Percentiles rank a stretch among this genome's conserved stretches.
Evolutionary conservation across 768 basidiomycete species (phyloP).

Genomic region (Gelatoporia subvermispora): DNA sequence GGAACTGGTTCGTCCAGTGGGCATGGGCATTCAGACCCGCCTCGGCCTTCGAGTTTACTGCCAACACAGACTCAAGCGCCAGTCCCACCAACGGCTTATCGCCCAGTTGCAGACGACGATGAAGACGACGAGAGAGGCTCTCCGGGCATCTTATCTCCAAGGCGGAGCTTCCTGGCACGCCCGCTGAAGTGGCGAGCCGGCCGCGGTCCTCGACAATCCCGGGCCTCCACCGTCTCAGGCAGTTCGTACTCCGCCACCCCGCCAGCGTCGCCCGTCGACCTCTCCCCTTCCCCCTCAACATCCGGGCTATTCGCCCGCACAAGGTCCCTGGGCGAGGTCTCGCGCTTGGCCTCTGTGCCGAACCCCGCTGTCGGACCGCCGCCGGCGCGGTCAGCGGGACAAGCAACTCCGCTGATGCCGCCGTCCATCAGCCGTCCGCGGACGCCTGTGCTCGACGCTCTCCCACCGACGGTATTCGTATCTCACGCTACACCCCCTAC

Average conservation of each 20-base stretch:
- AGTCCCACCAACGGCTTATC: constrained; percentile 8
- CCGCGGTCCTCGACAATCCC: background rate
- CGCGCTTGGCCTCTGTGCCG: background rate
- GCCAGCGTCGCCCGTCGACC: background rate
- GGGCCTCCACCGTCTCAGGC: background rate
- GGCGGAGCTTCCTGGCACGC: constrained; percentile 6
- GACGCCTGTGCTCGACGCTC: background rate
- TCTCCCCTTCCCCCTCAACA: background rate
- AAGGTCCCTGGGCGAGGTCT: too few relatives aligned
- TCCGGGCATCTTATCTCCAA: background rate
- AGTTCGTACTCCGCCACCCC: background rate
- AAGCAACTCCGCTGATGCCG: background rate
- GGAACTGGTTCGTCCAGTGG: constrained; percentile 7
- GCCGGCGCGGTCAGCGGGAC: background rate
- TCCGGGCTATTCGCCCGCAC: too few relatives aligned
- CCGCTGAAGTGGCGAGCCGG: constrained; percentile 8
- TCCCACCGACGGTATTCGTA: background rate
- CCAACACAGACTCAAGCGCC: constrained; percentile 11
- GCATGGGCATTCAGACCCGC: background rate
- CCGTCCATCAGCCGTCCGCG: background rate
- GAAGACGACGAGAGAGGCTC: background rate
- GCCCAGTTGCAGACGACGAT: constrained; percentile 6
- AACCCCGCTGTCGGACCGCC: background rate
- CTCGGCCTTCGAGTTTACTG: constrained; percentile 14
- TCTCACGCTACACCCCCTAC: background rate